Evolutionary conservation across 2,329 filamentous ascomycete genomes (phyloP), one percentile per base, ranked within the genome.

Genomic region (Endothia cerciana): DNA sequence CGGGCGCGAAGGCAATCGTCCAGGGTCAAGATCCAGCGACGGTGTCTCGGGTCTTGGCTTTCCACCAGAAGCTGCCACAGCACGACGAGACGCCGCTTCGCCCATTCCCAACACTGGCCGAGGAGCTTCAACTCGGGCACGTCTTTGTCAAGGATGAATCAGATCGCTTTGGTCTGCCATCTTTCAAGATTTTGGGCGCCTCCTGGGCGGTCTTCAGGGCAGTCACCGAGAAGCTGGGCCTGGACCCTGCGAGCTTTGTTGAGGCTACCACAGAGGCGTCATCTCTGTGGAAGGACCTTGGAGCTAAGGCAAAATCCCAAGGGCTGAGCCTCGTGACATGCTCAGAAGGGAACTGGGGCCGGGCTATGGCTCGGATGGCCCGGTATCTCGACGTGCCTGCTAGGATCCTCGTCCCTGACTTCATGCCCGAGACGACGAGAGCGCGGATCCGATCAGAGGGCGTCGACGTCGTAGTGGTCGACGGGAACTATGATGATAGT

Each of bases 131-230:
- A 0, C 77, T 92, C 13, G 76, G 77, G 0, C 77, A 81, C 5
- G 80, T 94, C 3, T 82, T 88, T 45, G 72, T 93, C 69, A 94
- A 94, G 73, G 87, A 93, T 71, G 91, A 94, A 74, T 87, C 85
- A 36, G 80, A 77, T 62, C 84, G 91, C 5, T 86, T 92, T 45
- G 88, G 88, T 0, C 80, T 94, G 1, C 89, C 90, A 0, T 85
- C 91, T 0, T 94, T 94, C 81, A 95, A 95, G 76, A 91, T 94
- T 55, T 83, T 94, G 0, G 92, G 91, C 25, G 91, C 91, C 0
- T 91, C 89, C 0, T 94, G 90, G 90, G 90, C 86, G 0, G 82
- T 85, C 3, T 89, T 87, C 70, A 83, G 85, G 7, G 85, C 88
- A 17, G 72, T 92, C 7, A 73, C 78, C 0, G 72, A 77, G 1